Base-by-base conservation (phyloP, 116 monocot species). In the Iris pallida region DNA sequence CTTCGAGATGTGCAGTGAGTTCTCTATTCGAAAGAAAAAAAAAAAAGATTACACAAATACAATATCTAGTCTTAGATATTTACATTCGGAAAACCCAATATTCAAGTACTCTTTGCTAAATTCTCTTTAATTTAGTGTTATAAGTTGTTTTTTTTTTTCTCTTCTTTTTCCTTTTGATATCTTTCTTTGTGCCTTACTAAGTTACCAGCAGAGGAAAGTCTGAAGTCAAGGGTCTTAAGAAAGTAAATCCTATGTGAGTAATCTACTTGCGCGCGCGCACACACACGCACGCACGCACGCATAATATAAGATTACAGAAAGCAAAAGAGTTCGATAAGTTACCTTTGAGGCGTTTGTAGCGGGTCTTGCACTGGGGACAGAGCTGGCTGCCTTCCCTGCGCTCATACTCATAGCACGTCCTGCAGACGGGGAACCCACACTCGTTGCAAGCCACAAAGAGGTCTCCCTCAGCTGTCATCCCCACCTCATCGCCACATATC, bases 371-470 rank as follows among this genome's bases (percentile, higher is more conserved):
- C 69, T 97, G 92, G 2, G 97, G 97, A 51, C 97, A 97, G 42
- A 81, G 45, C 65, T 97, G 97, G n/a, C 75, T 85, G 12, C 97
- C 97, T 57, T 97, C 97, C 44, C 97, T 68, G 16, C 97, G 69
- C 81, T 97, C 97, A 40, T 97, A 97, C 77, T 97, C 97, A 45
- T 92, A 97, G 78, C 97, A 97, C 0, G 97, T 78, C 20, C 97
- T 86, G 73, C 97, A 97, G 5, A 90, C 92, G 0, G 97, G 97
- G 64, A 97, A 92, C 15, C 89, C 97, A 45, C 97, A 97, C 81
- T 97, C 97, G 57, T 97, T 92, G 81, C 97, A 97, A 2, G 97
- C 97, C 17, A 97, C 87, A 43, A 97, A 97, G 49, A 97, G 79
- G 51, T 97, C 92, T 4, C 97, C 90, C 8, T 92, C 92, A 17